Percentiles rank a stretch among this genome's conserved stretches.
Conservation (phyloP, 345 rosid species). For the Lepidium didymum region DNA sequence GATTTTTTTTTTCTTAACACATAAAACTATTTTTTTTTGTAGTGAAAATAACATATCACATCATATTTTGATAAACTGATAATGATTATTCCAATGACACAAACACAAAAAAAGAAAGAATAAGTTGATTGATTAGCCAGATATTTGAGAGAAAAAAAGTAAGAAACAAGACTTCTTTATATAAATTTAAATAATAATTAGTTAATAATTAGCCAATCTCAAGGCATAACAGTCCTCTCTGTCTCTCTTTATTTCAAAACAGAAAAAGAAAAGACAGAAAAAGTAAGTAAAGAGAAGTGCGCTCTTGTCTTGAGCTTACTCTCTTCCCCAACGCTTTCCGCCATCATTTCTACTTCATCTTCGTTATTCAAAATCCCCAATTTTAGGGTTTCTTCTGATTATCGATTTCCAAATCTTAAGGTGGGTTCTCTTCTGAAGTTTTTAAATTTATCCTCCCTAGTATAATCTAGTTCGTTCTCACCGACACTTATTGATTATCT, state of each 20-base stretch:
- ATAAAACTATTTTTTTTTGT: too few relatives aligned
- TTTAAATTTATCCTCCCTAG: not conserved
- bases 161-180: not conserved
- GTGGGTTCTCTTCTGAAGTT: not conserved
- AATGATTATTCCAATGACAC: too few relatives aligned
- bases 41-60: too few relatives aligned
- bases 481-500: slow-evolving; percentile 16
- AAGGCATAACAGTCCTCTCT: not conserved
- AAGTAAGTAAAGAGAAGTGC: not conserved
- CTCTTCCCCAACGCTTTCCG: not conserved
- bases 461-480: not conserved
- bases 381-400: not conserved
- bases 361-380: not conserved
- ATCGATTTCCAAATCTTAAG: not conserved
- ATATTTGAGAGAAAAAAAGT: not conserved
- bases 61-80: too few relatives aligned
- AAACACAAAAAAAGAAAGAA: not conserved
- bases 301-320: not conserved
- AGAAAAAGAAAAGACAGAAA: not conserved
- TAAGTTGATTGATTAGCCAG: not conserved
- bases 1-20: too few relatives aligned
- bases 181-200: not conserved
- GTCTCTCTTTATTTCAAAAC: not conserved
- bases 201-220: slow-evolving; percentile 15
- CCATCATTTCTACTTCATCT: not conserved